Conservation (phyloP, 2,329 filamentous ascomycete species). For the Neoarthrinium moseri region DNA sequence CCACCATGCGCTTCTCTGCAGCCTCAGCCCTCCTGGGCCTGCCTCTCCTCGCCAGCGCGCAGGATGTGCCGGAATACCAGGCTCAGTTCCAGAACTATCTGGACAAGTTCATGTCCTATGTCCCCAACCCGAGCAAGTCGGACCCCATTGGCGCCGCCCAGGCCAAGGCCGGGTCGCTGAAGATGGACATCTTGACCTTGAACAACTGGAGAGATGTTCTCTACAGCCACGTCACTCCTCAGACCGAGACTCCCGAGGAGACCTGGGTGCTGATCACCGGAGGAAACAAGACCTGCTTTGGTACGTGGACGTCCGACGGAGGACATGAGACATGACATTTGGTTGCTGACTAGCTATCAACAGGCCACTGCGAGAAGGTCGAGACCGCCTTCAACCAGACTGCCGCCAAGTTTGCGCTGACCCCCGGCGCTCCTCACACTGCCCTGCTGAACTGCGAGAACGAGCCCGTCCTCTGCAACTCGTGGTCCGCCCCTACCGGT, state of each 20-base stretch:
- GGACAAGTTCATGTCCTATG: slow-evolving; percentile 49
- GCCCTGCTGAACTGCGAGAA: slow-evolving; percentile 72
- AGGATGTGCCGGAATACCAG: slow-evolving; percentile 57
- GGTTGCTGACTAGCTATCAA: slow-evolving; percentile 13
- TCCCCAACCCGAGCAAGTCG: slow-evolving; percentile 46
- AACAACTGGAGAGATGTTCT: slow-evolving; percentile 71
- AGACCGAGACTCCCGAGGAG: slow-evolving; percentile 63
- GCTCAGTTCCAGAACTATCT: slow-evolving; percentile 64
- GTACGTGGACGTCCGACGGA: no score
- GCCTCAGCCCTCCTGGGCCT: slow-evolving; percentile 50
- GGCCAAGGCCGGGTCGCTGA: slow-evolving; percentile 48
- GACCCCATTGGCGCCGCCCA: slow-evolving; percentile 43
- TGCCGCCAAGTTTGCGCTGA: slow-evolving; percentile 59
- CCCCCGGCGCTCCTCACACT: slow-evolving; percentile 64
- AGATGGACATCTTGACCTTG: slow-evolving; percentile 60
- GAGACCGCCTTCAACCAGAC: slow-evolving; percentile 68
- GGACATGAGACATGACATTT: slow-evolving; percentile 4
- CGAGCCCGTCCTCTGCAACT: slow-evolving; percentile 72
- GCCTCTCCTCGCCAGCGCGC: slow-evolving; percentile 53
- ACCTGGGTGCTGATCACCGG: slow-evolving; percentile 76
- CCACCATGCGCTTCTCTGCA: slow-evolving; percentile 58
- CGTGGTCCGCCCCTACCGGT: slow-evolving; percentile 66
- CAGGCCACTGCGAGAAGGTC: slow-evolving; percentile 63
- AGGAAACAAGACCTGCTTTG: slow-evolving; percentile 75
- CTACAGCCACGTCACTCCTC: slow-evolving; percentile 58